Percentiles rank a stretch among this genome's conserved stretches.
Conservation (phyloP, 139 green algal genomes). For the Closterium sp. region DNA sequence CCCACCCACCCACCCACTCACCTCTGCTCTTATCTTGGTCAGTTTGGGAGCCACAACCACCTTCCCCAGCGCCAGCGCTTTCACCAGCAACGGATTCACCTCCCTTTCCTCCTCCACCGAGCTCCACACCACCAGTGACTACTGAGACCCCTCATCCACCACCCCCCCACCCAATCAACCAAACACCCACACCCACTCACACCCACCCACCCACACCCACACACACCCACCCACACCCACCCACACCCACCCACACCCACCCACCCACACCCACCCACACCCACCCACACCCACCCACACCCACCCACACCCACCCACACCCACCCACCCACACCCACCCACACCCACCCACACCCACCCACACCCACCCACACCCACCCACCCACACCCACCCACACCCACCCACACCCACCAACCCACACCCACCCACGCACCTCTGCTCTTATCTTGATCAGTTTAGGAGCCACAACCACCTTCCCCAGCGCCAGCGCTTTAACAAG, state of each 20-base stretch:
- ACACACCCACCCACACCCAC: background rate
- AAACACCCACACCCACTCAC: background rate
- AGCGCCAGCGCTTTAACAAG: background rate
- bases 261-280: background rate
- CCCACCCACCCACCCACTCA: background rate
- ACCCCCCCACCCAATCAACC: background rate
- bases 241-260: no score
- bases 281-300: background rate
- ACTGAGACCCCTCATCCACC: no score
- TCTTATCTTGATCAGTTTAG: background rate
- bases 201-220: background rate
- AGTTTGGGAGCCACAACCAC: background rate
- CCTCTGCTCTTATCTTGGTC: background rate
- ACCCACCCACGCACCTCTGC: background rate
- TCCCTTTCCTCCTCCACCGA: no score
- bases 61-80: no score
- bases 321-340: background rate
- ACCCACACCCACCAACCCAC: background rate
- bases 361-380: background rate
- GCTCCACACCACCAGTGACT: no score
- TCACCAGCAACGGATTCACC: no score
- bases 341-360: no score
- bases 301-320: no score
- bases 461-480: constrained; percentile 3
- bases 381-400: no score